Base-by-base conservation (phyloP, 345 rosid genomes). In the Hibiscus syriacus region DNA sequence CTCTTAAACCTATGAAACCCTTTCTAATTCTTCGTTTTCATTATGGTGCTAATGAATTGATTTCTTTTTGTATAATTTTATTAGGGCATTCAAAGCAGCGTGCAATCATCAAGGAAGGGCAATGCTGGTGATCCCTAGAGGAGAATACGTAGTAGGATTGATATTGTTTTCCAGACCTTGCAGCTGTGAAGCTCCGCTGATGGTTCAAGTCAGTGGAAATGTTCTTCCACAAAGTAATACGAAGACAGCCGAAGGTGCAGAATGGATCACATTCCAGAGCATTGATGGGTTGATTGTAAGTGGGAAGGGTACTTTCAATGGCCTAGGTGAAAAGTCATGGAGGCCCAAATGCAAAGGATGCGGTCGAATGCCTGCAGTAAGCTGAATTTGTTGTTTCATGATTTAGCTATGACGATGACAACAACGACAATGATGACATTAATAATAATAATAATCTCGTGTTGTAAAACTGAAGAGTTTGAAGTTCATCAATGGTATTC, bases 231-330 rank as follows among this genome's bases (percentile, higher is more conserved):
- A 52, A n/a, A 0, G 13, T 36, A 3, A 0, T 2, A 19, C 54
- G 8, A 1, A 0, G 1, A 7, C 54, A 11, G 54, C 54, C 54
- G 23, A 49, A 49, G 22, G 8, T 17, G 54, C 23, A 25, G 74
- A 71, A 1, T 71, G 74, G 74, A 5, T 71, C 46, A 53, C 53
- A 3, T 26, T 71, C 13, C 79, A 80, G 20, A 7, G 32, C 8
- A 12, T 82, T 0, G 22, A 76, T 23, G 90, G 86, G 39, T 60
- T 84, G 56, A 39, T 74, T 6, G 41, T 87, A 22, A 70, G 76
- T 3, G 92, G 92, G 0, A 55, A 65, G 0, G 90, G 92, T 39
- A 74, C 72, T 10, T 25, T 85, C 20, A 82, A 87, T 52, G 92
- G 90, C 65, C 86, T 74, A 59, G 92, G 90, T 55, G 10, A 66